These are phyloP conservation scores for Pseudozyma hubeiensis DNA, from an alignment of 1,284 basidiomycete species.

Conservation along the genomic window DNA sequence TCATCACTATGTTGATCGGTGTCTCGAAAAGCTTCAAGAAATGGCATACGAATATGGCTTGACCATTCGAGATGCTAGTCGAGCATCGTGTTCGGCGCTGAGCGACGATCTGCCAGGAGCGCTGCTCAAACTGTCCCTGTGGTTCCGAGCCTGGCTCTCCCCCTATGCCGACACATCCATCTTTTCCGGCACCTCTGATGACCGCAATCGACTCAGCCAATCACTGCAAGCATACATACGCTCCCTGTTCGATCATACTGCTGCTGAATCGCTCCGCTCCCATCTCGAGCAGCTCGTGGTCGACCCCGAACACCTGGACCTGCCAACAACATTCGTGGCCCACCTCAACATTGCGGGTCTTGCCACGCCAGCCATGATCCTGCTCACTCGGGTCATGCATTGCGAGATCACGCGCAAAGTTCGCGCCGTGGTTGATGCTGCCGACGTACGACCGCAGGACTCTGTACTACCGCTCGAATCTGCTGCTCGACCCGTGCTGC, in stretches of 20 bases:
- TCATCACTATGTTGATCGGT: constrained; percentile 23
- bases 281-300: constrained; percentile 23
- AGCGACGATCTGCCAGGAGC: constrained; percentile 9
- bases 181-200: constrained; percentile 12
- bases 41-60: constrained; percentile 10
- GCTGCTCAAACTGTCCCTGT: constrained; percentile 14
- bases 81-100: background rate
- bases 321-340: constrained; percentile 18
- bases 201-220: constrained; percentile 10
- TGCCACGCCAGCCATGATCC: constrained; percentile 17
- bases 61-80: background rate
- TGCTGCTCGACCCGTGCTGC: constrained; percentile 27
- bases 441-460: constrained; percentile 24
- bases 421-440: constrained; percentile 22
- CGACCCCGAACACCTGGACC: constrained; percentile 8
- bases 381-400: constrained; percentile 36
- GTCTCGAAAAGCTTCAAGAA: constrained; percentile 1
- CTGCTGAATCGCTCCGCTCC: constrained; percentile 12
- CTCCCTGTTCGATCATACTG: constrained; percentile 11
- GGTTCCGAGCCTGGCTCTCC: constrained; percentile 35
- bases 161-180: constrained; percentile 20
- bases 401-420: constrained; percentile 41
- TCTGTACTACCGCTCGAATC: constrained; percentile 32
- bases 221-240: constrained; percentile 26
- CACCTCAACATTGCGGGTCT: constrained; percentile 28